phyloP scores from a whole-genome alignment of 164 flowering plant species.

The Echeveria elegans region DNA sequence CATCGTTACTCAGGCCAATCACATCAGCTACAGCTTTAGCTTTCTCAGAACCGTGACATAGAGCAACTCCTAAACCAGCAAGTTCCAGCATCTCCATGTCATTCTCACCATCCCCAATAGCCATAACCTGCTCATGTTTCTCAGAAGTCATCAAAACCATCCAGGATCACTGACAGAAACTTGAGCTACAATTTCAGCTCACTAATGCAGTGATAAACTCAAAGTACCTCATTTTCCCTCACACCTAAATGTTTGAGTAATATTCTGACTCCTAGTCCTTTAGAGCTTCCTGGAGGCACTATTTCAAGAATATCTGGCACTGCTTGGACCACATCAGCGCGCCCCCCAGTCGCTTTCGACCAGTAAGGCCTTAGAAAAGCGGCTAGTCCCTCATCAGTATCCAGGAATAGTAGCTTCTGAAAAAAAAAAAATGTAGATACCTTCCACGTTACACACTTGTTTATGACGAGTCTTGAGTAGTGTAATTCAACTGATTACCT shows the following conservation, averaged over 20 bases:
- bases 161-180: too few species aligned
- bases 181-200: too few species aligned
- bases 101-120: conserved; percentile 94
- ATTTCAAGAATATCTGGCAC: not conserved
- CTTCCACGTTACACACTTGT: not conserved
- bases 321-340: not conserved
- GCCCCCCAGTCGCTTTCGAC: not conserved
- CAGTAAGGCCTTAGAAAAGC: not conserved
- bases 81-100: conserved; percentile 91
- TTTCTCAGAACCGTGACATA: conserved; percentile 76
- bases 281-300: not conserved
- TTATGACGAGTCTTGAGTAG: too few species aligned
- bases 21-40: conserved; percentile 79
- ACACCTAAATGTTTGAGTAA: not conserved
- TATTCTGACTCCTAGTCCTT: not conserved
- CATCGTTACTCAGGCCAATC: conserved; percentile 73
- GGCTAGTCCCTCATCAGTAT: not conserved
- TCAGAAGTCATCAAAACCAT: too few species aligned
- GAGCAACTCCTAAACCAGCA: conserved; percentile 78
- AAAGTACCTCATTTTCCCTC: conserved; percentile 26
- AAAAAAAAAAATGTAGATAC: not conserved
- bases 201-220: too few species aligned
- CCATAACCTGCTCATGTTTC: too few species aligned
- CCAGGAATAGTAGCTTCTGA: not conserved
- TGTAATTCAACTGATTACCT: too few species aligned